Conservation (phyloP, 768 basidiomycete genomes). For the Termitomyces sp. region DNA sequence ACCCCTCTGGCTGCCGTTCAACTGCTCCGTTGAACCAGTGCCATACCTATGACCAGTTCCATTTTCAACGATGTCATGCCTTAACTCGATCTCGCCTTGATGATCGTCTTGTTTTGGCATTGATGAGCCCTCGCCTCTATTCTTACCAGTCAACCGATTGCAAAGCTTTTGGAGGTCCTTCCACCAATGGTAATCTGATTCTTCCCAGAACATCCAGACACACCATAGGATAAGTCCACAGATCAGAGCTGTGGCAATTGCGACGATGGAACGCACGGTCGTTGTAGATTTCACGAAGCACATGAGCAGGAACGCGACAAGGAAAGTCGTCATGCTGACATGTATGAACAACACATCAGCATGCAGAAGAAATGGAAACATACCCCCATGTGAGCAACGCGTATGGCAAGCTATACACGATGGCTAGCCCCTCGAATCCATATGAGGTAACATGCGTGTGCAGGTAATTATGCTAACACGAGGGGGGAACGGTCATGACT, state of each 20-base stretch:
- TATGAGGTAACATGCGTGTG: not conserved
- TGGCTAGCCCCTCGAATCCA: not conserved
- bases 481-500: not conserved
- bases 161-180: not conserved
- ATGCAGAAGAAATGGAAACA: not conserved
- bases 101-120: not conserved
- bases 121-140: not conserved
- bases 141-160: not conserved
- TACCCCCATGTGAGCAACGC: constrained; percentile 4
- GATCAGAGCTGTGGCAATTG: not conserved
- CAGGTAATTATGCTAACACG: not conserved
- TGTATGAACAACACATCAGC: not conserved
- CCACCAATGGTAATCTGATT: not conserved
- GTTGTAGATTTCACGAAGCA: constrained; percentile 4
- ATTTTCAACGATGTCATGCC: not conserved
- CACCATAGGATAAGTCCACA: constrained; percentile 6
- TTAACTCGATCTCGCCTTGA: not conserved
- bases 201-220: constrained; percentile 1
- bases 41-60: too few species aligned
- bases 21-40: not conserved
- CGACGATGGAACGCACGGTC: not conserved
- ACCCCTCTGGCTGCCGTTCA: too few species aligned
- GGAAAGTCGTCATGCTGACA: constrained; percentile 2
- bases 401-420: not conserved
- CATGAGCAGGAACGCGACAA: not conserved